These are phyloP conservation scores for Trichoderma asperellum DNA, from an alignment of 2,329 filamentous ascomycete genomes.

Conservation along the genomic window DNA sequence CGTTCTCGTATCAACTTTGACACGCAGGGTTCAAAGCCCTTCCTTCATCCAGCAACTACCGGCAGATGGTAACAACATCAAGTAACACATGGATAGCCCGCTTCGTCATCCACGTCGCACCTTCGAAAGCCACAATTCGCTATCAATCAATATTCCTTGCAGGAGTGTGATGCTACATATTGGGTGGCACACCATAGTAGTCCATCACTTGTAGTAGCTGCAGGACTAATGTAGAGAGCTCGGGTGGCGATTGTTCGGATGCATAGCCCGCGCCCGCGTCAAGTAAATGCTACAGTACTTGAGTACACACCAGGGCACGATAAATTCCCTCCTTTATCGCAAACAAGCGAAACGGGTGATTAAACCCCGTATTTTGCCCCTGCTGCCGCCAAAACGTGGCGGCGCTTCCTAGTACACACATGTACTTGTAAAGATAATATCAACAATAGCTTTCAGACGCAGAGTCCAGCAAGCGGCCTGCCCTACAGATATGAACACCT, in stretches of 20 bases:
- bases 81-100: background rate
- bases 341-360: background rate
- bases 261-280: conserved; percentile 11
- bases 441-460: background rate
- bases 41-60: background rate
- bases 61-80: background rate
- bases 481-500: background rate
- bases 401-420: background rate
- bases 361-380: background rate
- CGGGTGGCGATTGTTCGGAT: conserved; percentile 8
- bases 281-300: background rate
- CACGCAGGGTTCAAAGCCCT: background rate
- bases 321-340: background rate
- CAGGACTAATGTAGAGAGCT: conserved; percentile 4
- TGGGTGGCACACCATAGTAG: background rate
- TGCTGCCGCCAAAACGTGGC: background rate
- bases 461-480: conserved; percentile 4
- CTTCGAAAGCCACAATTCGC: conserved; percentile 22
- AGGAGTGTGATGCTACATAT: background rate
- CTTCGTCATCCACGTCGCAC: conserved; percentile 14
- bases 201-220: background rate
- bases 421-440: background rate
- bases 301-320: too few species aligned
- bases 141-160: conserved; percentile 4
- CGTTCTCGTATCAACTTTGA: background rate